phyloP scores from a whole-genome alignment of 1,139 yeast genomes.

The Arxiozyma telluris region DNA sequence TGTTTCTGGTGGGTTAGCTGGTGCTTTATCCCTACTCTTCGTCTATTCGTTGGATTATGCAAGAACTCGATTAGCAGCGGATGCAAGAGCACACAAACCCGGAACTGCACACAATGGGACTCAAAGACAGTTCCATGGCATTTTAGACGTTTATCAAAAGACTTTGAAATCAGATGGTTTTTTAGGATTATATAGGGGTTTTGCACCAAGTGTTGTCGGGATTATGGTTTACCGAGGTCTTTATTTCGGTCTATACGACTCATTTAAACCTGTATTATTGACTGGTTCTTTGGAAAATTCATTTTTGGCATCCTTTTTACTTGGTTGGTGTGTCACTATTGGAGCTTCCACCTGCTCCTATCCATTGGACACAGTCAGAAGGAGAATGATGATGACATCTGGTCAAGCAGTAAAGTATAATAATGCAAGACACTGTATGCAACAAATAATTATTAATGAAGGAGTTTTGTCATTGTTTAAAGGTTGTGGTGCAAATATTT shows the following conservation, averaged over 20 bases:
- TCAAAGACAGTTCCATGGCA: slow-evolving; percentile 13
- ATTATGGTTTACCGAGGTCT: slow-evolving; percentile 15
- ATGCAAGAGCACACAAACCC: slow-evolving; percentile 6
- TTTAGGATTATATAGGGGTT: slow-evolving; percentile 14
- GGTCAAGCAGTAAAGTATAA: slow-evolving; percentile 14
- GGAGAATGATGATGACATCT: slow-evolving; percentile 17
- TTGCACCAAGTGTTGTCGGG: slow-evolving; percentile 13
- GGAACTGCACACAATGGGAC: slow-evolving; percentile 3
- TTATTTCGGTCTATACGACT: slow-evolving; percentile 13
- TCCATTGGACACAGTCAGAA: slow-evolving; percentile 15
- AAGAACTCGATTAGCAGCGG: slow-evolving; percentile 10
- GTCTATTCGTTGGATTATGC: slow-evolving; percentile 9
- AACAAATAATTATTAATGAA: slow-evolving; percentile 11
- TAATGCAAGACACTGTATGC: slow-evolving; percentile 11
- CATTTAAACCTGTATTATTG: slow-evolving; percentile 11
- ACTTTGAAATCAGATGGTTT: slow-evolving; percentile 13
- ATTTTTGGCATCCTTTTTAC: slow-evolving; percentile 13
- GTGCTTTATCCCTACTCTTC: slow-evolving; percentile 7
- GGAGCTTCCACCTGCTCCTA: slow-evolving; percentile 14
- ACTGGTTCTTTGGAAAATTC: slow-evolving; percentile 12
- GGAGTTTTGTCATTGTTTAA: slow-evolving; percentile 13
- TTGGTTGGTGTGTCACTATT: slow-evolving; percentile 14
- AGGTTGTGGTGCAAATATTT: slow-evolving; percentile 15
- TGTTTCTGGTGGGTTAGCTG: slow-evolving; percentile 8
- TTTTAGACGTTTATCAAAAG: slow-evolving; percentile 13